Evolutionary conservation across 106 monocot species (phyloP).

Genomic region (Amphibolis antarctica): DNA sequence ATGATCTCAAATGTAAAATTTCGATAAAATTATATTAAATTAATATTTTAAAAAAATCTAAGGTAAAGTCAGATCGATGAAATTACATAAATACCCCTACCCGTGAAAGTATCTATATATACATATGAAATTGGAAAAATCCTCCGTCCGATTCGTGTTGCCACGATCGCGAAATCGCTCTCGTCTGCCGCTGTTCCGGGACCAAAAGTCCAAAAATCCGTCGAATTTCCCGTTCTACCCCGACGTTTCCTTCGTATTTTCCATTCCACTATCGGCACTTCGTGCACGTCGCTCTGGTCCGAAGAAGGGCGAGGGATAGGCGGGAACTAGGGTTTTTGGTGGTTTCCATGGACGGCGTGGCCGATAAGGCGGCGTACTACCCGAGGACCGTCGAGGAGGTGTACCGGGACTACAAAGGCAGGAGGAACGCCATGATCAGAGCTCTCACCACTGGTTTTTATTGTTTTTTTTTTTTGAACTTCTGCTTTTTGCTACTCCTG

Average conservation of each 20-base stretch:
- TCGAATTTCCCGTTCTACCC: background rate
- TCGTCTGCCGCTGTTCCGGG: too few species aligned
- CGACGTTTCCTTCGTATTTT: background rate
- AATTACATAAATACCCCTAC: too few species aligned
- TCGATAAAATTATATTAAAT: too few species aligned
- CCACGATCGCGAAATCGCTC: too few species aligned
- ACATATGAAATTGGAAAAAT: too few species aligned
- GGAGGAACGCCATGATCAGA: constrained; percentile 17
- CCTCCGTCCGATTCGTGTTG: too few species aligned
- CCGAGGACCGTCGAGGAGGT: constrained; percentile 25
- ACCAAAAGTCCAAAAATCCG: too few species aligned
- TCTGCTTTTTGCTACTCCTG: background rate
- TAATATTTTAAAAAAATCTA: too few species aligned
- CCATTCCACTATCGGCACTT: background rate
- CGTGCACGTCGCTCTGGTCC: background rate
- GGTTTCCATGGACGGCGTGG: background rate
- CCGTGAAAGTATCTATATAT: too few species aligned
- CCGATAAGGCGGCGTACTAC: constrained; percentile 4
- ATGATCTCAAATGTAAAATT: too few species aligned
- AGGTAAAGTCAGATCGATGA: too few species aligned
- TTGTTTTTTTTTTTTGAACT: background rate
- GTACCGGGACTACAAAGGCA: constrained; percentile 21
- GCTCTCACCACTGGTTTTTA: constrained; percentile 17
- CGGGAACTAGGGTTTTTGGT: background rate
- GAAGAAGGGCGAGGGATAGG: background rate